Conservation (phyloP, 108 stramenopile genomes). For the Cylindrotheca fusiformis region DNA sequence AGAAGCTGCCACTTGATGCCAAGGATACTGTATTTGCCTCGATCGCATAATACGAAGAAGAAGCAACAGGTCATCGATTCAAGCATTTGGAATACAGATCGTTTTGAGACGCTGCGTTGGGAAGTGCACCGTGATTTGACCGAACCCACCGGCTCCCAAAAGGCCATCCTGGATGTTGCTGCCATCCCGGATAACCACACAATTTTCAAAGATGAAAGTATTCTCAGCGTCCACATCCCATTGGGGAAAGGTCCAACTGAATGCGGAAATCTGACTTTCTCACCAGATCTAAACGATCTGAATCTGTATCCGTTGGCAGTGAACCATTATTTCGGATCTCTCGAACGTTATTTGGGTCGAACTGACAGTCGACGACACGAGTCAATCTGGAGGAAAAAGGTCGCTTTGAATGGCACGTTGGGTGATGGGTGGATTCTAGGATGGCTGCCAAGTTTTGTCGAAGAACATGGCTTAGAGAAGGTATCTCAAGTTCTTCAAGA, state of each 20-base stretch:
- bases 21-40: too few relatives aligned
- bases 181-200: constrained; percentile 17
- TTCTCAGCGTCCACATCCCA: constrained; percentile 32
- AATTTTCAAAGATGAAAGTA: constrained; percentile 10
- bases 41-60: too few relatives aligned
- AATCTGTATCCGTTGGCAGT: constrained; percentile 24
- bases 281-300: constrained; percentile 11
- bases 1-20: too few relatives aligned
- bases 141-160: constrained; percentile 22
- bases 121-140: constrained; percentile 25
- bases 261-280: constrained; percentile 21
- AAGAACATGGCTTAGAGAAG: constrained; percentile 18
- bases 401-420: constrained; percentile 10
- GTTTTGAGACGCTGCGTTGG: constrained; percentile 43
- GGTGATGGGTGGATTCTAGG: constrained; percentile 28
- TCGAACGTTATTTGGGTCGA: constrained; percentile 33
- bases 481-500: constrained; percentile 13
- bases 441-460: constrained; percentile 39
- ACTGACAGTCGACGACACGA: constrained; percentile 28
- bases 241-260: constrained; percentile 4
- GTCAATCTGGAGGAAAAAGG: constrained; percentile 13
- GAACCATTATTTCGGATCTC: constrained; percentile 40
- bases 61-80: too few relatives aligned
- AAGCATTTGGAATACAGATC: constrained; percentile 14
- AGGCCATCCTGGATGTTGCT: constrained; percentile 31